Percentiles rank a stretch among this genome's conserved stretches.
Conservation (phyloP, 2,329 filamentous ascomycete genomes). For the Aureobasidium subglaciale region DNA sequence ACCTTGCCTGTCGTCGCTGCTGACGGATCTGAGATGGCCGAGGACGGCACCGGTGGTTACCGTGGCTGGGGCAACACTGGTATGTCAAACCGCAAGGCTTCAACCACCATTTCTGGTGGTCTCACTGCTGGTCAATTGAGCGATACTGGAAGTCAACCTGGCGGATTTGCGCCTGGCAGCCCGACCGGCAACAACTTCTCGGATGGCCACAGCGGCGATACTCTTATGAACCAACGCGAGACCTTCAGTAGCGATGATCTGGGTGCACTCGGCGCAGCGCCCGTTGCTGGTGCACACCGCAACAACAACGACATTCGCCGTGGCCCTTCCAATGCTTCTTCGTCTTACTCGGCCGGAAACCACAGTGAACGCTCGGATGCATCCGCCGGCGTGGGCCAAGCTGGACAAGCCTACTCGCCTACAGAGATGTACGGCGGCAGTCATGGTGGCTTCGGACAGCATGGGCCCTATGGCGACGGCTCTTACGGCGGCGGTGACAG, state of each 20-base stretch:
- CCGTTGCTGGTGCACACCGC: constrained; percentile 58
- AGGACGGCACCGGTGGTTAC: constrained; percentile 73
- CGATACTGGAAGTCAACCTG: constrained; percentile 55
- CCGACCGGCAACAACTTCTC: constrained; percentile 43
- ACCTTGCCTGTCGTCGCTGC: constrained; percentile 57
- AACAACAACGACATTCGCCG: constrained; percentile 70
- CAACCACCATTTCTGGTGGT: constrained; percentile 80
- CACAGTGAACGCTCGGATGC: constrained; percentile 55
- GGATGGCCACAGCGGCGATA: constrained; percentile 64
- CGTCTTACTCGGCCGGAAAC: constrained; percentile 79
- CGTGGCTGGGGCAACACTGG: constrained; percentile 87
- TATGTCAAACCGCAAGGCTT: constrained; percentile 65
- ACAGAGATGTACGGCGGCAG: constrained; percentile 29
- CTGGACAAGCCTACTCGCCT: constrained; percentile 29
- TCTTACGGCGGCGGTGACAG: constrained; percentile 48
- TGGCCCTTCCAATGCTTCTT: constrained; percentile 91
- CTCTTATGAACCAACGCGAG: constrained; percentile 46
- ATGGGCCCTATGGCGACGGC: constrained; percentile 49
- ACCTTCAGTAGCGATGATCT: constrained; percentile 70
- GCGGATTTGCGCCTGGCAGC: constrained; percentile 42
- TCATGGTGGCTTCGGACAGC: constrained; percentile 46
- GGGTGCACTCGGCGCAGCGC: constrained; percentile 65
- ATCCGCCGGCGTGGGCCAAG: constrained; percentile 23
- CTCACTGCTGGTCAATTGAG: constrained; percentile 48
- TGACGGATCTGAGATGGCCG: constrained; percentile 66